Evolutionary conservation across 805 yeast genomes (phyloP).

Genomic region (Sugiyamaella marilandica): DNA sequence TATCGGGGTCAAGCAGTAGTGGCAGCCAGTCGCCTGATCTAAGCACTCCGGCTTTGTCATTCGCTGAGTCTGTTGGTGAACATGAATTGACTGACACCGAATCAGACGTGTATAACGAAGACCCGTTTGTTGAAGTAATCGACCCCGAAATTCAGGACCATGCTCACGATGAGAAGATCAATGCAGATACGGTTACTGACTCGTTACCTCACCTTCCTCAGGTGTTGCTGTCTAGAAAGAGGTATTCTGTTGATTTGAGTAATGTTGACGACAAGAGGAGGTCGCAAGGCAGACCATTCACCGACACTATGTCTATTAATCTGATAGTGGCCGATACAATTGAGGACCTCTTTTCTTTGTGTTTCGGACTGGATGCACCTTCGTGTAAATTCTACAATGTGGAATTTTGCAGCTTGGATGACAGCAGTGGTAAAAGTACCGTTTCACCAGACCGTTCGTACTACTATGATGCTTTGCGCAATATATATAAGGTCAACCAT

Average conservation of each 20-base stretch:
- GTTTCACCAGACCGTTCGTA: not conserved
- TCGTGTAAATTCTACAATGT: not conserved
- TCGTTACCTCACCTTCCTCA: not conserved
- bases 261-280: not conserved
- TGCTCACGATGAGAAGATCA: no score
- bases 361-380: not conserved
- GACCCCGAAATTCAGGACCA: no score
- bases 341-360: slow-evolving; percentile 5
- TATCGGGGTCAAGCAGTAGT: no score
- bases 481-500: slow-evolving; percentile 1
- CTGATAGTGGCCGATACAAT: slow-evolving; percentile 5
- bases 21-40: no score
- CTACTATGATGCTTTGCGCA: not conserved
- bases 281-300: slow-evolving; percentile 21
- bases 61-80: not conserved
- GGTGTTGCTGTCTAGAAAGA: not conserved
- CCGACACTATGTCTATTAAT: slow-evolving; percentile 14
- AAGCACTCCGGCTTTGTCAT: not conserved
- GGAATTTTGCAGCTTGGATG: not conserved
- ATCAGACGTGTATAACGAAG: no score
- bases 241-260: not conserved
- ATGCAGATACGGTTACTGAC: no score
- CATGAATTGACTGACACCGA: no score
- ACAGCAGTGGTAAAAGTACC: not conserved
- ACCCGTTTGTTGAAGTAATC: no score